phyloP scores from a whole-genome alignment of 768 basidiomycete species.

The Lactarius tabidus region DNA sequence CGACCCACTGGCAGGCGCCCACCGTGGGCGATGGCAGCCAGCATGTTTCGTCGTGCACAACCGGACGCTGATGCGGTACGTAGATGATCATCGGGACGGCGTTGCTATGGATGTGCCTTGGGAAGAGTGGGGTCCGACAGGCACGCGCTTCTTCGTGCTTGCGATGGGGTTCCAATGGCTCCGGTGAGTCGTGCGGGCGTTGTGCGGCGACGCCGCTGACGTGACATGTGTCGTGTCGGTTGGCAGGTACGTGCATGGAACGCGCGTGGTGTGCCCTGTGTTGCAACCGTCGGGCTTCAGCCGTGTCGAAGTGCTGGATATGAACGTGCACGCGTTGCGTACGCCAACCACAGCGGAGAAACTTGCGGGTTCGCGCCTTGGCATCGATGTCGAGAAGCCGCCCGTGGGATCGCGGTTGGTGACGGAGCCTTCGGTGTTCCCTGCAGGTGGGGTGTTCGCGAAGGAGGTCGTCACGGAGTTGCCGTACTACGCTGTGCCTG shows the following conservation, averaged over 20 bases:
- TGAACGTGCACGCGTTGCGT: slow-evolving; percentile 30
- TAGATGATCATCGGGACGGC: not conserved
- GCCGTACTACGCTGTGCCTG: slow-evolving; percentile 29
- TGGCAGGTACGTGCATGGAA: slow-evolving; percentile 38
- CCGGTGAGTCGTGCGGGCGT: slow-evolving; percentile 2
- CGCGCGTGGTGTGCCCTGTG: slow-evolving; percentile 34
- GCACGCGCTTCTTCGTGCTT: slow-evolving; percentile 35
- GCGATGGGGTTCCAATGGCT: slow-evolving; percentile 38
- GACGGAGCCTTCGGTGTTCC: slow-evolving; percentile 6
- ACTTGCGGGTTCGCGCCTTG: slow-evolving; percentile 2
- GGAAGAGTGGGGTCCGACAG: slow-evolving; percentile 38
- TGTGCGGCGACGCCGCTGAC: not conserved
- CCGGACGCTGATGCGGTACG: slow-evolving; percentile 29
- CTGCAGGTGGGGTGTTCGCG: slow-evolving; percentile 28
- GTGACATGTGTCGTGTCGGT: too few species aligned
- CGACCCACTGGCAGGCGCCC: slow-evolving; percentile 5
- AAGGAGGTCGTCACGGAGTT: slow-evolving; percentile 30
- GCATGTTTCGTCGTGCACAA: slow-evolving; percentile 37
- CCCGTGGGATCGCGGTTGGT: slow-evolving; percentile 8
- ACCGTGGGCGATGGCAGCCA: slow-evolving; percentile 20
- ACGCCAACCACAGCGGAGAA: slow-evolving; percentile 5
- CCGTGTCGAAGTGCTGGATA: slow-evolving; percentile 31
- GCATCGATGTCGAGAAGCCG: slow-evolving; percentile 1
- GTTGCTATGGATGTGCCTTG: slow-evolving; percentile 31
- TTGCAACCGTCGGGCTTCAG: slow-evolving; percentile 17